Evolutionary conservation across 2,329 filamentous ascomycete species (phyloP).

Genomic region (Teratosphaeria epicoccoides): DNA sequence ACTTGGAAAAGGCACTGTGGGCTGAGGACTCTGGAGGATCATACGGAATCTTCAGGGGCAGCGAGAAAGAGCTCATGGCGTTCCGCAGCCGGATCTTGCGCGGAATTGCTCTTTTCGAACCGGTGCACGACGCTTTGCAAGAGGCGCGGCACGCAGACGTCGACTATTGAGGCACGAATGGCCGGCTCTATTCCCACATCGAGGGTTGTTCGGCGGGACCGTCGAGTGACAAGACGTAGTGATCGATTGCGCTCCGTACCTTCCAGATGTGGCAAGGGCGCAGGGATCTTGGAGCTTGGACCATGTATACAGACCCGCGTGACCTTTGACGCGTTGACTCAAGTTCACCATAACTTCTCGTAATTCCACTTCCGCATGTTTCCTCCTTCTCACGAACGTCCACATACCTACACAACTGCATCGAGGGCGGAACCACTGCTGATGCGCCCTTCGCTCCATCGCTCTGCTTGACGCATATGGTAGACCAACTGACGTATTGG

Average conservation of each 20-base stretch:
- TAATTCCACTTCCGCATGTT: neutral
- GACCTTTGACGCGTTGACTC: neutral
- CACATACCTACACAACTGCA: neutral
- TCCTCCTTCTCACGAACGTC: neutral
- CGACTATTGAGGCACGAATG: neutral
- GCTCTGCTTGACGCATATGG: neutral
- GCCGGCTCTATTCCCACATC: no score
- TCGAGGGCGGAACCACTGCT: neutral
- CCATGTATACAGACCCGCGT: neutral
- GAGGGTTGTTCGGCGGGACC: no score
- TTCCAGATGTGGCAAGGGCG: neutral
- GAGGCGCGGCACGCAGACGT: conserved; percentile 1
- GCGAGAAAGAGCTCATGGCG: conserved; percentile 6
- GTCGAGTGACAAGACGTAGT: neutral
- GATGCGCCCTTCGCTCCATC: neutral
- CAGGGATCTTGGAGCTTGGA: neutral
- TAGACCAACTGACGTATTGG: neutral
- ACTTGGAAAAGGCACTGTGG: neutral
- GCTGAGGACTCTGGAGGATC: neutral
- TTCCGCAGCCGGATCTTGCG: conserved; percentile 7
- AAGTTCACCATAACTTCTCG: neutral
- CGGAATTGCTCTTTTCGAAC: conserved; percentile 6
- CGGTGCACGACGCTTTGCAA: neutral
- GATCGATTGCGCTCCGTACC: neutral
- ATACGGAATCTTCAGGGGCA: conserved; percentile 6